Base-by-base conservation (phyloP, 441 rosid species). In the Gossypium laxum region DNA sequence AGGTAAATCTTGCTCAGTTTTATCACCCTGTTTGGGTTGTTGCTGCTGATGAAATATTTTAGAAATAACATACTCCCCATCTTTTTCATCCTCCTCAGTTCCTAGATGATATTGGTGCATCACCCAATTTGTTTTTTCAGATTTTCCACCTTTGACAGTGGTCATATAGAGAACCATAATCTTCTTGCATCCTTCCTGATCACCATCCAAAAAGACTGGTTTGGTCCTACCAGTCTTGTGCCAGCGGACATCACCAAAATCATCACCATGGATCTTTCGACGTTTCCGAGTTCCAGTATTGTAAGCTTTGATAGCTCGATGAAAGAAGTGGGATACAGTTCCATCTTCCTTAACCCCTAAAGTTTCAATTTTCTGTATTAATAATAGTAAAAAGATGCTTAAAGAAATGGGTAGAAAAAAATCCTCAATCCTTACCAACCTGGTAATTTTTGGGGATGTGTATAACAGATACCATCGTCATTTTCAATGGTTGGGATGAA, bases 61-160 rank as follows among this genome's bases (percentile, higher is more conserved):
- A 2, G 98, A 91, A 75, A 91, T 76, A 52, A 93, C 90, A 64
- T 83, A 87, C 7, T 93, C 89, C 14, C 89, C 89, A 2, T 90
- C 95, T 75, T 75, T 87, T 83, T 91, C 98, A 51, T 91, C 98
- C 80, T 93, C 97, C 28, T 78, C 86, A 0, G 85, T 87, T 70
- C 98, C 98, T 48, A 93, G 80, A 77, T 91, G 98, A 77, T 93
- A 93, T 61, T 93, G 98, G 72, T 91, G 98, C 98, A 93, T 93
- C 73, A 87, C 92, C 98, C 96, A 93, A 71, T 89, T 91, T 8
- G 97, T 87, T 78, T 91, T 91, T 65, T 85, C 92, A 3, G 96
- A 61, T 77, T 88, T 93, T 11, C 91, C 92, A 41, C 93, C 96
- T 74, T 68, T 81, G 21, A 19, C 74, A 38, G 52, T 48, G 72